Evolutionary conservation across 2,329 filamentous ascomycete species (phyloP), one percentile per base, ranked within the genome.

Genomic region (Arthrobotrys sinensis): DNA sequence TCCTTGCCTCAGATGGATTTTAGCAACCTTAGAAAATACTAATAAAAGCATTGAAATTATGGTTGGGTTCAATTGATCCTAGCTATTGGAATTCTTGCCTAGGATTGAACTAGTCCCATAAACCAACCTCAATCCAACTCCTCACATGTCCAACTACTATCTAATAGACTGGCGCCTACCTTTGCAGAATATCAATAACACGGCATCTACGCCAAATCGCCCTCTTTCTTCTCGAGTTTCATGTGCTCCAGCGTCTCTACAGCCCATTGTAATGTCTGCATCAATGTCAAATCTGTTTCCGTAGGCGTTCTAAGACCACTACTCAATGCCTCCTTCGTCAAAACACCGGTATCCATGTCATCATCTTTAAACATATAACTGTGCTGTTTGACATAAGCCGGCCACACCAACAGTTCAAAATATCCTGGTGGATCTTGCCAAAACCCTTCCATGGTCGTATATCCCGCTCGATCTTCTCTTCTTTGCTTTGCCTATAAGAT

Each of bases 351-450:
- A 8, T 84, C 88, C 0, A 93, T 92, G 82, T 94, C 86, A 0
- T 89, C 91, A 6, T 86, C 85, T 80, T 90, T 85, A 83, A 97
- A 96, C 83, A 99, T 86, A 87, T 93, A 97, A 21, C 86, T 86
- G 63, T 66, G 63, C 63, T 70, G 68, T 28, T 79, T 87, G 2
- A 92, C 92, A 84, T 97, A 98, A 82, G 97, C 95, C 2, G 95
- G 95, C 96, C 96, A 99, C 3, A 99, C 96, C 68, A 99, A 89
- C 83, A 92, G 89, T 83, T 98, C 94, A 43, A 98, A 94, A 83
- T 98, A 99, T 0, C 93, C 94, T 0, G 93, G 93, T 0, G 96
- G 96, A 84, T 99, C 96, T 71, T 91, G 88, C 96, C 96, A 99
- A 85, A 97, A 99, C 32, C 94, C 95, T 82, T 97, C 90, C 4